Evolutionary conservation across 441 rosid genomes (phyloP), one percentile per base, ranked within the genome.

Genomic region (Sinapis alba): DNA sequence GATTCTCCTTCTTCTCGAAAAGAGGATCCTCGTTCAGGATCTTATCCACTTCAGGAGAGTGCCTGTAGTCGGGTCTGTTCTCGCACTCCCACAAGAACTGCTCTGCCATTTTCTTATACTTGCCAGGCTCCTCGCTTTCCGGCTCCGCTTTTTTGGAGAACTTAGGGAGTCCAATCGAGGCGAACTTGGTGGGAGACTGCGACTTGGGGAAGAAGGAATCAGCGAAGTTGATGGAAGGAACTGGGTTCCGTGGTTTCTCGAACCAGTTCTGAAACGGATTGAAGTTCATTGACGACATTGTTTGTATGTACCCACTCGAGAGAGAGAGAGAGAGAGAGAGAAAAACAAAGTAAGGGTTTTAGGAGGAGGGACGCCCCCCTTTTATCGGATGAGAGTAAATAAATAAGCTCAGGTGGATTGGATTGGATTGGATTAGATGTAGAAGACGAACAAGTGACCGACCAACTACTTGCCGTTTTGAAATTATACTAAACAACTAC

Each of bases 261-360:
- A 94, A 94, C 96, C 96, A 91, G 64, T 83, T 86, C 32, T 85
- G 91, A 51, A 91, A 91, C 71, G 91, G 90, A 78, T 86, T 89
- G 78, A 90, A 91, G 85, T 87, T 87, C 73, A 90, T 72, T 2
- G 96, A 87, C 73, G 94, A 83, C 98, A 93, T 89, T 72, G 65
- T n/a, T n/a, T n/a, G n/a, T n/a, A n/a, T n/a, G n/a, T n/a, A n/a
- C n/a, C n/a, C n/a, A n/a, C 4, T 30, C 24, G 15, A 7, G 45
- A 19, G 12, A 8, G 38, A 32, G 24, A 23, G 24, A 23, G 24
- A 23, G 24, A 23, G 24, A 23, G 11, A 7, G 36, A 41, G 51
- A 15, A 45, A 8, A 7, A 2, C 2, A 4, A 47, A 26, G 18
- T 1, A 50, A 78, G 78, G 81, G 70, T 62, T 78, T 78, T 70